Evolutionary conservation across 768 basidiomycete species (phyloP), one percentile per base, ranked within the genome.

Genomic region (Collybia nuda): DNA sequence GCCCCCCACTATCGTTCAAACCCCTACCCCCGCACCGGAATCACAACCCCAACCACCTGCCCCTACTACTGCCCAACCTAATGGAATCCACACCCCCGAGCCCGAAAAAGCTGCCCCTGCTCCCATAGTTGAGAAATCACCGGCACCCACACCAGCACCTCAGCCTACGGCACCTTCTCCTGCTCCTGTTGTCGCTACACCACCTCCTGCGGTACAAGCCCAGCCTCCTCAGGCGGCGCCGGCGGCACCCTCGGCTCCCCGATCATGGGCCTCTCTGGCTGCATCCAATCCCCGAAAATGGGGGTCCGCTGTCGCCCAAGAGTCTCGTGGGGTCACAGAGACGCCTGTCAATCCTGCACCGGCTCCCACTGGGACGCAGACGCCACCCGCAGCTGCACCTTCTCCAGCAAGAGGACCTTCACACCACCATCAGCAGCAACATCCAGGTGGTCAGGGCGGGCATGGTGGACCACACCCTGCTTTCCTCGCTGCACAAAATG

Each of bases 241-340:
- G 38, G 61, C 65, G 23, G 48, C 57, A 14, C 57, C 67, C 9
- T 59, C 81, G 29, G 77, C 75, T 17, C 91, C 90, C 14, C 88
- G 90, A 64, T 88, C 88, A 0, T 98, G 94, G 95, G 95, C 95
- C 0, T 90, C 87, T 50, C 82, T 97, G 40, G 94, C 94, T 40
- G 93, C 94, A 36, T 67, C 86, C 17, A 88, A 89, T 62, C 68
- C 79, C 14, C 86, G 85, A 62, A 90, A 88, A 65, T 96, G 93
- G 94, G 91, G 92, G 39, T 68, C 84, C 1, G 81, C 86, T 14
- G 86, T 93, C 29, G 90, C 90, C 1, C 81, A 81, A 50, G 88
- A 92, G 50, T 81, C 82, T 2, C 84, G 86, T 51, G 90, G 88
- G 24, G 79, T 83, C n/a, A 84, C 84, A 4, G 87, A 91, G 61